Evolutionary conservation across 2,329 filamentous ascomycete species (phyloP).

Genomic region (Verticillium alfalfae): DNA sequence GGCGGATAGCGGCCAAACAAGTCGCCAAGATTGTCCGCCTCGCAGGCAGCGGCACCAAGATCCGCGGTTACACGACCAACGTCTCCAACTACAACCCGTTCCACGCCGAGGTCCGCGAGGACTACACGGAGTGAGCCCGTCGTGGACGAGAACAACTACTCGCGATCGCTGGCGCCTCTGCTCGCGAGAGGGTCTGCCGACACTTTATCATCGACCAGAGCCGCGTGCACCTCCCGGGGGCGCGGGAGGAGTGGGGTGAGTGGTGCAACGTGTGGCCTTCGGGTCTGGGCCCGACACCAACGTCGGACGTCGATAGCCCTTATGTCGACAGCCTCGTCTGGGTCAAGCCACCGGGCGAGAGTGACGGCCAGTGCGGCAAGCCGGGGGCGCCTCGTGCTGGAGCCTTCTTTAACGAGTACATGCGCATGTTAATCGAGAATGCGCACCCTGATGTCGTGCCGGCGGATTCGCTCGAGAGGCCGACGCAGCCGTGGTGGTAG

Average conservation of each 20-base stretch:
- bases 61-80: constrained; percentile 35
- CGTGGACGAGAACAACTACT: constrained; percentile 33
- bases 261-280: constrained; percentile 33
- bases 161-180: constrained; percentile 25
- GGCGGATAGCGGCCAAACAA: constrained; percentile 22
- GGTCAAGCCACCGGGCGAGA: constrained; percentile 35
- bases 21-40: constrained; percentile 27
- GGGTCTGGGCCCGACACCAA: constrained; percentile 28
- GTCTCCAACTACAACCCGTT: constrained; percentile 31
- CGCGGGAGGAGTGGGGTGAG: constrained; percentile 29
- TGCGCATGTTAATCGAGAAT: constrained; percentile 28
- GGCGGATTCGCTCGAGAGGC: constrained; percentile 6
- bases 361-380: constrained; percentile 28
- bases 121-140: constrained; percentile 30
- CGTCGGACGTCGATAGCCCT: constrained; percentile 20
- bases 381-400: constrained; percentile 27
- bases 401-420: constrained; percentile 31
- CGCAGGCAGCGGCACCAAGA: constrained; percentile 17
- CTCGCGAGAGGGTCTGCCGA: constrained; percentile 28
- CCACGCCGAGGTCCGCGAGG: constrained; percentile 26
- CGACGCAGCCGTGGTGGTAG: constrained; percentile 6
- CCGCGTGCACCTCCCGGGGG: constrained; percentile 26
- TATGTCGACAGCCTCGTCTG: constrained; percentile 32
- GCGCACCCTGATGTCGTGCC: constrained; percentile 17
- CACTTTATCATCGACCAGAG: constrained; percentile 37